Evolutionary conservation across 805 yeast species (phyloP), one percentile per base, ranked within the genome.

Genomic region (Lachancea nothofagi): DNA sequence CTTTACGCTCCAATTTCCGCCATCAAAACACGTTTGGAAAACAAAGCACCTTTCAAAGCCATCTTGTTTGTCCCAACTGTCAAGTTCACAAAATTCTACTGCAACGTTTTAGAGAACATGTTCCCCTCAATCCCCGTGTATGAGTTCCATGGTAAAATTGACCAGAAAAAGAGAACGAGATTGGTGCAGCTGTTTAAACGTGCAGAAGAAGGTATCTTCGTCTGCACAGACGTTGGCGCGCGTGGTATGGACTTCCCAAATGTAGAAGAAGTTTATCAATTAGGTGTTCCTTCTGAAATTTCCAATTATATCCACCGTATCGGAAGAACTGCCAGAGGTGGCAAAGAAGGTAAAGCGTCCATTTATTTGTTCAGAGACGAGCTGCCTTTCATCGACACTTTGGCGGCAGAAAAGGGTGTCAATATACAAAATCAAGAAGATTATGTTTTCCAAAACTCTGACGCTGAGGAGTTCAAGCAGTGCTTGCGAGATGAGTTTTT

Each of bases 271-370:
- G 97, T 90, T 38, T 67, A 83, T 51, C 97, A 90, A 67, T 61
- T 86, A 40, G 84, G 90, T 49, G 72, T 80, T n/a, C 85, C 93
- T 45, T 64, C 71, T 33, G 85, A 80, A 42, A 64, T 78, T 18
- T 76, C 89, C n/a, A 81, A 83, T 47, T 88, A 89, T 59, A 78
- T 88, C 43, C 97, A 90, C 65, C 81, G 95, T 62, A 81, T 90
- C 55, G 97, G 97, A 44, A 80, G 97, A 71, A 90, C 97, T 12
- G 97, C 95, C 30, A 78, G 97, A 66, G 95, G 89, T 40, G 96
- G 96, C 41, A 72, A 74, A 43, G 66, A 70, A 18, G 97, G 97
- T 46, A 69, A 72, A 35, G 84, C 96, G 4, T 61, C 76, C 12
- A 59, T 83, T 43, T 79, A 77, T 55, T 53, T 78, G 34, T 67